These are phyloP conservation scores for Naganishia friedmannii DNA, from an alignment of 768 basidiomycete genomes.

Conservation along the genomic window DNA sequence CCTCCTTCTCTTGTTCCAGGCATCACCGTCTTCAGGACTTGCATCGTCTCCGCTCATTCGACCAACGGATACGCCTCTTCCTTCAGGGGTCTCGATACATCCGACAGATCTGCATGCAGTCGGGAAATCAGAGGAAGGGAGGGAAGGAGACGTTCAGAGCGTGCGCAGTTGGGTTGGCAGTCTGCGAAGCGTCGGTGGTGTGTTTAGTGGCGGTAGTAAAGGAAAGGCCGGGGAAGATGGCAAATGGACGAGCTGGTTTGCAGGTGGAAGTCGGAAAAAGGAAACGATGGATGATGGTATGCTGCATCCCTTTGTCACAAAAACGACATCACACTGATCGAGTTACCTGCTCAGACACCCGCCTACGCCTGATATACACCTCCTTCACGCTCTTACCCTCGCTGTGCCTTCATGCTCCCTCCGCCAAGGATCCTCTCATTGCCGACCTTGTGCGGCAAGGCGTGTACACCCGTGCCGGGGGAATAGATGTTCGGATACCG, in stretches of 20 bases:
- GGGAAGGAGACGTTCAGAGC: conserved; percentile 48
- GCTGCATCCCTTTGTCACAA: conserved; percentile 6
- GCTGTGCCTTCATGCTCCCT: conserved; percentile 46
- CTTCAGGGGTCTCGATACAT: conserved; percentile 35
- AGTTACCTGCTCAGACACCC: conserved; percentile 35
- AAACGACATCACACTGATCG: neutral
- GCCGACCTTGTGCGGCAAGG: conserved; percentile 47
- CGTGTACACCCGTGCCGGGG: conserved; percentile 47
- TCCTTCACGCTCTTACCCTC: conserved; percentile 49
- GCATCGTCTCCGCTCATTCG: conserved; percentile 47
- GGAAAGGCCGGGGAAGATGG: conserved; percentile 14
- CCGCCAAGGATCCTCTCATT: conserved; percentile 44
- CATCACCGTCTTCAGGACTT: conserved; percentile 34
- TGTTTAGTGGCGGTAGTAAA: conserved; percentile 31
- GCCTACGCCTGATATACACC: conserved; percentile 44
- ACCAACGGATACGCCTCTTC: conserved; percentile 47
- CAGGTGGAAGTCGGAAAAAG: conserved; percentile 31
- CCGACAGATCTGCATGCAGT: conserved; percentile 1
- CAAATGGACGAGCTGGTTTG: conserved; percentile 3
- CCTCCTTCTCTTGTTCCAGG: conserved; percentile 43
- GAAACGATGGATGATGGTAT: conserved; percentile 46
- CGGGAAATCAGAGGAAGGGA: conserved; percentile 26
- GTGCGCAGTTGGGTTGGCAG: conserved; percentile 51
- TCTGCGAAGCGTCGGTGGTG: conserved; percentile 47
- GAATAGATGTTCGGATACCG: conserved; percentile 48